These are phyloP conservation scores for Pleurotus platypus DNA, from an alignment of 768 basidiomycete species.

Conservation along the genomic window DNA sequence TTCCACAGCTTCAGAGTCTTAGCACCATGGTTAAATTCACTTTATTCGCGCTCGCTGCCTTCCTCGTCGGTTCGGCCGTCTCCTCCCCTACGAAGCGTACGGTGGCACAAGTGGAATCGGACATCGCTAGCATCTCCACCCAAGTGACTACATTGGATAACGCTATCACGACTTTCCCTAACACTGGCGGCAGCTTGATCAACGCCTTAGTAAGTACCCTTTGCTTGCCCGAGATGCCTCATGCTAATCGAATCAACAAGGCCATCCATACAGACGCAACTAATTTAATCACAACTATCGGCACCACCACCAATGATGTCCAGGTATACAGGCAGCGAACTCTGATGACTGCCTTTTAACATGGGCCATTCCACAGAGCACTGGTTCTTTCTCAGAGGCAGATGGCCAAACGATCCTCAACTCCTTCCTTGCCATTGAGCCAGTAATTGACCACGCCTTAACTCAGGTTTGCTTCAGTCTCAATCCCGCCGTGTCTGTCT, in stretches of 20 bases:
- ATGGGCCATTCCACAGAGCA: neutral
- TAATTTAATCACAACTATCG: constrained; percentile 17
- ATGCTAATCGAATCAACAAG: constrained; percentile 11
- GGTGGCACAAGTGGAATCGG: constrained; percentile 22
- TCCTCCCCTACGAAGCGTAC: constrained; percentile 14
- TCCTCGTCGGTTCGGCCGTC: constrained; percentile 7
- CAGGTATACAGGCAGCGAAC: constrained; percentile 13
- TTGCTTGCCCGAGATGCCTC: neutral
- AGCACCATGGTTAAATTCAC: neutral
- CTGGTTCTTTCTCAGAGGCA: constrained; percentile 14
- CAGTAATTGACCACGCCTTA: constrained; percentile 17
- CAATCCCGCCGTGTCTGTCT: neutral
- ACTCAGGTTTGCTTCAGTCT: neutral
- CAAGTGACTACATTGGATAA: constrained; percentile 23
- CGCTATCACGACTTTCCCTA: constrained; percentile 23
- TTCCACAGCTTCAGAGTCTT: neutral
- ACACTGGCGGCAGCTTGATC: constrained; percentile 19
- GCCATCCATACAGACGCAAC: constrained; percentile 22
- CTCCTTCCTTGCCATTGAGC: constrained; percentile 16
- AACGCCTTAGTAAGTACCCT: constrained; percentile 17
- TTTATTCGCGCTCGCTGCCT: constrained; percentile 7
- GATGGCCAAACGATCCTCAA: constrained; percentile 17
- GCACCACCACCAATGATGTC: constrained; percentile 21
- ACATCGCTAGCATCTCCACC: constrained; percentile 19
- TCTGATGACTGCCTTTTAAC: neutral